Percentiles rank a stretch among this genome's conserved stretches.
phyloP scores from a whole-genome alignment of 2,329 filamentous ascomycete species.

The Xylaria hypoxylon region DNA sequence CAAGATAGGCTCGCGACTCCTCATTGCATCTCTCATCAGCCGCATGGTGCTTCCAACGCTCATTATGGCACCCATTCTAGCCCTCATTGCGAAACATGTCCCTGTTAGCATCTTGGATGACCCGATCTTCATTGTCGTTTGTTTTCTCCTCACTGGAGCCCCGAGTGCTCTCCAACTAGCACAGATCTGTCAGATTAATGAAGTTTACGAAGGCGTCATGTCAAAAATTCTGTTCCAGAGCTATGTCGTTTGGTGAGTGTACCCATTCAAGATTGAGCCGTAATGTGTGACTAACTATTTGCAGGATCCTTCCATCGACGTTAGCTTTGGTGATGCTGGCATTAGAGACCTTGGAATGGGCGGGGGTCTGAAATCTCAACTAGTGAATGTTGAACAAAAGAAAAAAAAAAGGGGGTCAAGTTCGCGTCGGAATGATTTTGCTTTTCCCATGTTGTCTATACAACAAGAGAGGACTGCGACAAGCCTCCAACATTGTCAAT shows the following conservation, averaged over 20 bases:
- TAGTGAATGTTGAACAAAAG: not conserved
- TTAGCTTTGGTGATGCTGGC: slow-evolving; percentile 90
- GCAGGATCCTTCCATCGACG: slow-evolving; percentile 91
- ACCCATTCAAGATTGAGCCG: not conserved
- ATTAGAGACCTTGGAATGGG: slow-evolving; percentile 93
- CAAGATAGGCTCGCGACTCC: slow-evolving; percentile 76
- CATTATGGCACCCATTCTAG: slow-evolving; percentile 91
- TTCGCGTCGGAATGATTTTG: slow-evolving; percentile 2
- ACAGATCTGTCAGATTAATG: slow-evolving; percentile 98
- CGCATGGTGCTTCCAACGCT: slow-evolving; percentile 93
- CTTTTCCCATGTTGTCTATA: slow-evolving; percentile 13
- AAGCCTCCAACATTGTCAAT: slow-evolving; percentile 7
- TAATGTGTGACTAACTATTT: slow-evolving; percentile 45
- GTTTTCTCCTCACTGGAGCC: slow-evolving; percentile 93
- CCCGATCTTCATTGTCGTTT: slow-evolving; percentile 97
- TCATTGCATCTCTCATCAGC: slow-evolving; percentile 85
- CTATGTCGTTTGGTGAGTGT: slow-evolving; percentile 87
- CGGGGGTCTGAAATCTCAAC: slow-evolving; percentile 51
- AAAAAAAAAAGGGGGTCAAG: not conserved
- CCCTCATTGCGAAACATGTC: slow-evolving; percentile 87
- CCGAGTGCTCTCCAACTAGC: slow-evolving; percentile 94
- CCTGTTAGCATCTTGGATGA: slow-evolving; percentile 95
- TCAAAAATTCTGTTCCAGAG: slow-evolving; percentile 93
- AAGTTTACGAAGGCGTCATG: slow-evolving; percentile 96
- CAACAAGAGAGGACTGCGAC: slow-evolving; percentile 10